A percentile compares a stretch with the other conserved stretches of the same genome.
Conservation (phyloP, 2,329 filamentous ascomycete species). For the Fusarium paranaense region DNA sequence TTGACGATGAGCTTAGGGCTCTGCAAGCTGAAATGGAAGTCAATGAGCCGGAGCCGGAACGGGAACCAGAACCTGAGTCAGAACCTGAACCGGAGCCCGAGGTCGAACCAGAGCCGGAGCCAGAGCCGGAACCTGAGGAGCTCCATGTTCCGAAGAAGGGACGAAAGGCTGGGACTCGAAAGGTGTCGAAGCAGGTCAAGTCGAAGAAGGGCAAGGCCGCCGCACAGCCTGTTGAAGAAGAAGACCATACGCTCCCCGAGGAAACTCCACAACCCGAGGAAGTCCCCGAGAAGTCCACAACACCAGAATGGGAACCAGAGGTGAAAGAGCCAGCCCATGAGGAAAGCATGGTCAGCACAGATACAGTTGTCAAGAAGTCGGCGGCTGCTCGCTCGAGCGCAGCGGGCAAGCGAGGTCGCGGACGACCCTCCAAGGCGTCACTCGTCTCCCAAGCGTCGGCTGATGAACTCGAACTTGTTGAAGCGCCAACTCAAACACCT, state of each 20-base stretch:
- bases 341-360: constrained; percentile 55
- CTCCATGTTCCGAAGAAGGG: constrained; percentile 65
- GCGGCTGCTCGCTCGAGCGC: constrained; percentile 28
- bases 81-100: constrained; percentile 19
- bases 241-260: constrained; percentile 32
- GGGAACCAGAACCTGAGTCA: constrained; percentile 6
- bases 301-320: constrained; percentile 28
- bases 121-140: constrained; percentile 45
- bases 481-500: constrained; percentile 26
- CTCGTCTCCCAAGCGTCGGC: constrained; percentile 42
- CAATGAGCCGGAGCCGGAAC: constrained; percentile 37
- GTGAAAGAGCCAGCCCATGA: constrained; percentile 48
- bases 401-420: constrained; percentile 42
- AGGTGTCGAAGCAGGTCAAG: constrained; percentile 64
- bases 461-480: constrained; percentile 40
- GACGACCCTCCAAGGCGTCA: constrained; percentile 47
- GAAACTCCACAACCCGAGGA: constrained; percentile 13
- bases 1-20: constrained; percentile 64
- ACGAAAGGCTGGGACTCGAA: constrained; percentile 63
- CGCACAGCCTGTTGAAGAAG: constrained; percentile 36
- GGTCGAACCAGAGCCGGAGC: constrained; percentile 9
- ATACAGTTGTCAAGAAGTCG: constrained; percentile 55
- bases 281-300: constrained; percentile 1
- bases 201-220: constrained; percentile 56
- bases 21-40: constrained; percentile 63